Evolutionary conservation across 2,329 filamentous ascomycete genomes (phyloP), one percentile per base, ranked within the genome.

Genomic region (Fusarium albosuccineum): DNA sequence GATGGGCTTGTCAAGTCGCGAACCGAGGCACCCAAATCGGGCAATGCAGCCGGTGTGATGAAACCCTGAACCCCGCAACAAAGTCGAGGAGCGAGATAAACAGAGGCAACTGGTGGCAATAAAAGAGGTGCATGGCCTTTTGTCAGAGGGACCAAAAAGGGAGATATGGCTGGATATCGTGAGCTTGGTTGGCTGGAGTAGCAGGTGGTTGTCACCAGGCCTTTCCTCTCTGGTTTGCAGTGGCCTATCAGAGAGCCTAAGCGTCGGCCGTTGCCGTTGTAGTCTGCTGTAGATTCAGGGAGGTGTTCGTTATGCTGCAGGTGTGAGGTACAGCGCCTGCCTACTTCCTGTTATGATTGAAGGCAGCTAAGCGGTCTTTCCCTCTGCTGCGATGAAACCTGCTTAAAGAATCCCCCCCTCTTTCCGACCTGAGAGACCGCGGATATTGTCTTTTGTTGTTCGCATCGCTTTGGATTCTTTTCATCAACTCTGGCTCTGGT

Each of bases 1-100:
- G 41, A 55, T 55, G 39, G 39, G 36, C 41, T 51, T 52, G 64
- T 33, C 37, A 56, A 41, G 50, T 48, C 45, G 10, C 55, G 53
- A 65, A 42, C 64, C 62, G 62, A 67, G 64, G 64, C 53, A 48
- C 33, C 64, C 49, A 56, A 62, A 67, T 64, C 54, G 54, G 64
- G 64, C 45, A 62, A 46, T 33, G 57, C 39, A 27, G 57, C 53
- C 64, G 61, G 62, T 33, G 51, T 48, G 45, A 67, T 65, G 57
- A 59, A 56, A 67, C 61, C 57, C 36, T 52, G 53, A 44, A 22
- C 29, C 60, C 64, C 55, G 54, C 55, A 27, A 45, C 40, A 14
- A 29, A 55, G n/a, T 41, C 39, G 36, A 22, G 54, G 41, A 57
- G 45, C 11, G 34, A 33, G 29, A 27, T 40, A 40, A 14, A 36